Percentiles rank a stretch among this genome's conserved stretches.
Evolutionary conservation across 2,329 filamentous ascomycete species (phyloP).

Genomic region (Furcasterigmium furcatum): DNA sequence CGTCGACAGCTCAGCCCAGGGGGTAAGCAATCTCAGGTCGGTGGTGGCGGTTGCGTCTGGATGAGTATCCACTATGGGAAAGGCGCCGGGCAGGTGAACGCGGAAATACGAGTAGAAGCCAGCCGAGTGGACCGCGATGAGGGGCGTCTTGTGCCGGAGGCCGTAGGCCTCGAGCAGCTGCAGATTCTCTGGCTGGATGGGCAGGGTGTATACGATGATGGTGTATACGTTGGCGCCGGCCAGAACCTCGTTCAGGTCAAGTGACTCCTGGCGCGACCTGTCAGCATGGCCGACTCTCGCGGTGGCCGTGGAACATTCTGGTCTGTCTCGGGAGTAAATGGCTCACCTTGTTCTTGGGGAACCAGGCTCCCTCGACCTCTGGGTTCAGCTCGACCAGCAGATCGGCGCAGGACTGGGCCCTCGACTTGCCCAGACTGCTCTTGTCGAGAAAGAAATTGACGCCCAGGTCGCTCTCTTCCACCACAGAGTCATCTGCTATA

Average conservation of each 20-base stretch:
- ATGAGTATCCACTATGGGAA: slow-evolving; percentile 93
- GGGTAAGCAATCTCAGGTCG: slow-evolving; percentile 78
- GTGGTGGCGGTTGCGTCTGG: slow-evolving; percentile 81
- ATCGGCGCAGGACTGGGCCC: slow-evolving; percentile 74
- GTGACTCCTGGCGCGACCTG: slow-evolving; percentile 14
- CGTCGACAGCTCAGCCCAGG: slow-evolving; percentile 77
- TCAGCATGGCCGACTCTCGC: slow-evolving; percentile 1
- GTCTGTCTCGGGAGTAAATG: slow-evolving; percentile 16
- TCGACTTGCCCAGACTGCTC: slow-evolving; percentile 68
- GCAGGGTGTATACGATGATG: slow-evolving; percentile 52
- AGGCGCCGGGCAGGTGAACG: slow-evolving; percentile 72
- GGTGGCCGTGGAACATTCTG: not conserved
- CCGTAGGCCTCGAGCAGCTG: slow-evolving; percentile 43
- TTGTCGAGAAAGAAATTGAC: slow-evolving; percentile 97
- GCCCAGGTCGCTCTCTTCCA: slow-evolving; percentile 81
- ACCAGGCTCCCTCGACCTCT: slow-evolving; percentile 78
- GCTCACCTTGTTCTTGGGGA: slow-evolving; percentile 43
- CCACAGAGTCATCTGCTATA: slow-evolving; percentile 76
- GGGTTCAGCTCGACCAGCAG: slow-evolving; percentile 86
- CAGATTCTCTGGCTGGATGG: slow-evolving; percentile 40
- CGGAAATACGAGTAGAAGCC: slow-evolving; percentile 91
- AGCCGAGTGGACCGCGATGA: slow-evolving; percentile 81
- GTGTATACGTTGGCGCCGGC: slow-evolving; percentile 40
- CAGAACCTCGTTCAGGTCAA: slow-evolving; percentile 39
- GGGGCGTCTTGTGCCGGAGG: slow-evolving; percentile 60